These are phyloP conservation scores for Talaromyces thailandensis DNA, from an alignment of 495 filamentous ascomycete species.

Conservation along the genomic window DNA sequence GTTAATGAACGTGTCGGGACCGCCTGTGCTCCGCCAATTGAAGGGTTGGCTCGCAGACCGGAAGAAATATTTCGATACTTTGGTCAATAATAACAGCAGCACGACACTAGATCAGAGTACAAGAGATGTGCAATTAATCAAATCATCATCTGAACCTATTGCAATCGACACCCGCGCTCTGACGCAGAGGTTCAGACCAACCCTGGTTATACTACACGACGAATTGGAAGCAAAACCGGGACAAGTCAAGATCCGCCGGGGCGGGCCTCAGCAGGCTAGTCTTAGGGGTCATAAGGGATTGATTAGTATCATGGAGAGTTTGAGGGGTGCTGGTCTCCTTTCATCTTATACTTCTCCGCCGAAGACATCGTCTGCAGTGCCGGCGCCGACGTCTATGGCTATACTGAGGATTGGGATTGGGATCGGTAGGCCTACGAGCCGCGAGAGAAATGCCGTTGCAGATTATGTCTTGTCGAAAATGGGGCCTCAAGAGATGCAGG, in stretches of 20 bases:
- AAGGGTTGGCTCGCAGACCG: constrained; percentile 37
- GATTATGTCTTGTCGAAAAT: constrained; percentile 63
- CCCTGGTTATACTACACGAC: constrained; percentile 72
- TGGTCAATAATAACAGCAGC: constrained; percentile 1
- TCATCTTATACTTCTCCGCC: constrained; percentile 4
- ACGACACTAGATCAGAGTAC: background rate
- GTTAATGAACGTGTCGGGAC: constrained; percentile 68
- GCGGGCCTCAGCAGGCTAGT: constrained; percentile 41
- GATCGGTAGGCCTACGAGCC: constrained; percentile 57
- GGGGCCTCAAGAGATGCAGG: constrained; percentile 36
- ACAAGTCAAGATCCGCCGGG: constrained; percentile 49
- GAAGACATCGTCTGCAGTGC: background rate
- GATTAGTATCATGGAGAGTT: constrained; percentile 49
- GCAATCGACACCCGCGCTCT: constrained; percentile 22
- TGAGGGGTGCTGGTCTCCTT: constrained; percentile 30
- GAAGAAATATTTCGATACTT: constrained; percentile 25
- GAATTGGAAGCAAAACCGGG: constrained; percentile 67
- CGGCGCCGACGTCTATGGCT: constrained; percentile 16
- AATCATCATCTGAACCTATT: background rate
- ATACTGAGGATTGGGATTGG: constrained; percentile 55
- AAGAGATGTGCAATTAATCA: background rate
- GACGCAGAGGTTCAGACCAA: constrained; percentile 21
- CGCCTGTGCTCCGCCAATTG: constrained; percentile 27
- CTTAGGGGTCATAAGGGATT: constrained; percentile 72
- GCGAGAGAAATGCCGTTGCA: constrained; percentile 47